Base-by-base conservation (phyloP, 2,329 filamentous ascomycete species). In the Hymenoscyphus fructigenus region DNA sequence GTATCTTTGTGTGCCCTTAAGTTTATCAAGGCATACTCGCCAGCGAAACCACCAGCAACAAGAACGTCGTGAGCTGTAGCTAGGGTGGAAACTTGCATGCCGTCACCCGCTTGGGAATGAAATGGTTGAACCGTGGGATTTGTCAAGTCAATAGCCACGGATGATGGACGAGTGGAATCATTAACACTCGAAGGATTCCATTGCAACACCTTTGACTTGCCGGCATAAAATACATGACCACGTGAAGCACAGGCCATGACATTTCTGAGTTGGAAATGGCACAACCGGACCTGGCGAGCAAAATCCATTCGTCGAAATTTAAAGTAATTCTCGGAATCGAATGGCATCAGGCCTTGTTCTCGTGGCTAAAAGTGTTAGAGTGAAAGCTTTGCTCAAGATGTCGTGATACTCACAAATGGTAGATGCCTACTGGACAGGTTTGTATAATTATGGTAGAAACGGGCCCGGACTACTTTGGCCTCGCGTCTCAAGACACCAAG, bases 231-330 rank as follows among this genome's bases (percentile, higher is more conserved):
- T 9, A 81, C 79, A 53, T 83, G 82, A 6, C 82, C 83, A 36
- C 82, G 79, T 9, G 84, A 85, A 5, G 84, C 80, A 70, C 83
- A 83, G 2, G 84, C 85, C 23, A 90, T 76, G 17, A 88, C 79
- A 70, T 88, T 88, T 55, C 88, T 84, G 14, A 90, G 78, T 72
- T 90, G 88, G 66, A 89, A 90, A 75, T 90, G 88, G n/a, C 85
- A 79, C 20, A 89, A 75, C 66, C 82, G 79, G 28, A 86, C 78
- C 60, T 86, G 79, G 23, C 78, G 79, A 57, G 81, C 79, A 53
- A 88, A 78, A 66, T 84, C 79, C 81, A 87, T 87, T 47, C 78
- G 80, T 50, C 80, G 80, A 72, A 88, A 90, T 60, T 81, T 80
- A 71, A 88, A 88, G 72, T 83, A 88, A 59, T 74, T 71, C 38